Base-by-base conservation (phyloP, 495 filamentous ascomycete species). In the Hypoxylon cercidicola region DNA sequence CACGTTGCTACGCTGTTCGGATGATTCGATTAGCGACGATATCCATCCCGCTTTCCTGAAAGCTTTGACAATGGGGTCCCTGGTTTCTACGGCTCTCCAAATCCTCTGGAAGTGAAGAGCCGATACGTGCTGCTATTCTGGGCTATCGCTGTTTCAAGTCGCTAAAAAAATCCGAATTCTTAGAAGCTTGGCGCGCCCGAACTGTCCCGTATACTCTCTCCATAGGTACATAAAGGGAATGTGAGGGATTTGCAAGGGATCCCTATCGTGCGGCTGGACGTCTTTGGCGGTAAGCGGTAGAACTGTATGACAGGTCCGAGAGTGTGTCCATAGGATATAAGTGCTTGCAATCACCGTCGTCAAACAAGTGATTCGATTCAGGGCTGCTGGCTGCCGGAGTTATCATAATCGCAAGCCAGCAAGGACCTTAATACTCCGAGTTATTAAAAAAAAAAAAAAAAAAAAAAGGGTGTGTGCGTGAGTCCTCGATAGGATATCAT, bases 241-340 rank as follows among this genome's bases (percentile, higher is more conserved):
- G 60, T 28, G 65, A 64, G 55, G 59, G 60, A 63, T 64, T 58
- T 37, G 60, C 41, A 48, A 60, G 55, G 50, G 46, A 64, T 60
- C 16, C 48, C 37, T 44, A 35, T 43, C 25, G 23, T 49, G 28
- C 35, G 48, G 54, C 47, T 51, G 43, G 39, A 54, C 48, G 43
- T 49, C 41, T 62, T 47, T 47, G 15, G 30, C 40, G 19, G 56
- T 62, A 62, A 40, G 44, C 21, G 16, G 37, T 37, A 20, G 44
- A 19, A 45, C 57, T 6, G 40, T n/a, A 41, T 57, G 40, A 19
- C 40, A 40, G 16, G 48, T 32, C 30, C 30, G 30, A 32, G 30
- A 7, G 30, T 7, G 30, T 1, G 8, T 11, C 7, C 30, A 32
- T 32, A 11, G 13, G 9, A 5, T 23, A 30, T 20, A 51, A 20